A percentile compares a stretch with the other conserved stretches of the same genome.
Conservation (phyloP, 805 yeast genomes). For the Wickerhamomyces alni region DNA sequence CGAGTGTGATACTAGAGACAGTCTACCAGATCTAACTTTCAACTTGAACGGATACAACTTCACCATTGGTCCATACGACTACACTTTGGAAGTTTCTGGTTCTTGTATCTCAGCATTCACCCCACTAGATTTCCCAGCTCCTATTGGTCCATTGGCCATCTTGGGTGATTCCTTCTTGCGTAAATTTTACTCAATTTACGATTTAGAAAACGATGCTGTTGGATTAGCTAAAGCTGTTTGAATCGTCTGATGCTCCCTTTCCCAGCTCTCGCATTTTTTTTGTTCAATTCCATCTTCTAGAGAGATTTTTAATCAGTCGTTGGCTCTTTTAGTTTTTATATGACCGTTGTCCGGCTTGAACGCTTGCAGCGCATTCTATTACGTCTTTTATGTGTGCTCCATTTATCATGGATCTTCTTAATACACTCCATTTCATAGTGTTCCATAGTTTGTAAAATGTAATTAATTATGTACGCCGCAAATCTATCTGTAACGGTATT, state of each 20-base stretch:
- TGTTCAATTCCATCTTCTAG: too few relatives aligned
- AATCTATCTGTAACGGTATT: too few relatives aligned
- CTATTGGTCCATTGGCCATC: conserved; percentile 94
- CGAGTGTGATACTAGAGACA: conserved; percentile 81
- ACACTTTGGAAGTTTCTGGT: conserved; percentile 90
- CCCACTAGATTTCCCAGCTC: conserved; percentile 96
- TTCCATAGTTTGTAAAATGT: too few relatives aligned
- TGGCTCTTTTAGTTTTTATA: too few relatives aligned
- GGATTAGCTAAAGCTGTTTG: conserved; percentile 81
- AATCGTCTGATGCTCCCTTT: too few relatives aligned
- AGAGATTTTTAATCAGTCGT: too few relatives aligned
- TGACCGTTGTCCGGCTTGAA: too few relatives aligned
- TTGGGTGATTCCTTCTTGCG: conserved; percentile 97
- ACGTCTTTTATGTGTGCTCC: too few relatives aligned
- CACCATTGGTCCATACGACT: conserved; percentile 84
- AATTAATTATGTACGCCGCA: too few relatives aligned
- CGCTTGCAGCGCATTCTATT: too few relatives aligned
- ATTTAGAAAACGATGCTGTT: conserved; percentile 83
- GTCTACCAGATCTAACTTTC: conserved; percentile 87
- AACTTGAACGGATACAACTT: conserved; percentile 87
- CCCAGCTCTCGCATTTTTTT: too few relatives aligned
- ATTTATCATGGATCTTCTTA: not conserved
- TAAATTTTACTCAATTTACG: conserved; percentile 90
- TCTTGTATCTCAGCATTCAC: conserved; percentile 95
- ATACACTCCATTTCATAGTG: not conserved